phyloP scores from a whole-genome alignment of 1,284 basidiomycete species.

The Trametes polyzona region DNA sequence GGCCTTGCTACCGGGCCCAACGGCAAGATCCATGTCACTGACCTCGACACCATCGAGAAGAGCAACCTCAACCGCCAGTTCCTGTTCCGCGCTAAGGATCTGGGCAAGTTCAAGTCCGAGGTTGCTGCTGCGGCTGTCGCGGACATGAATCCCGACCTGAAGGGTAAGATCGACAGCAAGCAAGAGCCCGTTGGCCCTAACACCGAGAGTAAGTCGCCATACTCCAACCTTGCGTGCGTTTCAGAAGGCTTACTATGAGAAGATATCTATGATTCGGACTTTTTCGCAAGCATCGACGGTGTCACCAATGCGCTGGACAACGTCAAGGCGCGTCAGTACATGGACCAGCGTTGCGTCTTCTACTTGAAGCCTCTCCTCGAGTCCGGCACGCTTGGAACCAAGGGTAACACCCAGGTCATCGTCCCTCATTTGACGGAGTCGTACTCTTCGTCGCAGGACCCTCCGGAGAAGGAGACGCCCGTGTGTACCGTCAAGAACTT shows the following conservation, averaged over 20 bases:
- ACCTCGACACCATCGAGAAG: conserved; percentile 99
- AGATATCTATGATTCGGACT: conserved; percentile 91
- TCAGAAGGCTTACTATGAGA: conserved; percentile 5
- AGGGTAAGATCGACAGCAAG: conserved; percentile 86
- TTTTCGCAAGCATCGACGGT: conserved; percentile 89
- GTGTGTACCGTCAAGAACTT: conserved; percentile 99
- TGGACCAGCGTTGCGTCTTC: conserved; percentile 99
- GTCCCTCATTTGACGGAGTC: conserved; percentile 97
- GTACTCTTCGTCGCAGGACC: conserved; percentile 98
- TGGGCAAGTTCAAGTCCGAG: conserved; percentile 98
- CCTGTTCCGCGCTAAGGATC: conserved; percentile 95
- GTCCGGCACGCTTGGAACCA: conserved; percentile 97
- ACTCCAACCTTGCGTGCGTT: background rate
- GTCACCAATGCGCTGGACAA: conserved; percentile 99
- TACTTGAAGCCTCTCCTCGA: conserved; percentile 97
- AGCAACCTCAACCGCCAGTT: conserved; percentile 99
- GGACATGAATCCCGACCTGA: conserved; percentile 96
- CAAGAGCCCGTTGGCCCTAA: conserved; percentile 95
- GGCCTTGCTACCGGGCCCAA: conserved; percentile 85
- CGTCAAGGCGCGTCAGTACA: conserved; percentile 94
- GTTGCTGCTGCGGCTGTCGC: conserved; percentile 91
- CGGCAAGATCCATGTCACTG: conserved; percentile 93
- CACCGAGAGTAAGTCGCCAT: conserved; percentile 86
- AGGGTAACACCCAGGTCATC: conserved; percentile 98
- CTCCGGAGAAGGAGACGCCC: conserved; percentile 97